These are phyloP conservation scores for Cutaneotrichosporon sp. DNA, from an alignment of 1,284 basidiomycete genomes.

Conservation along the genomic window DNA sequence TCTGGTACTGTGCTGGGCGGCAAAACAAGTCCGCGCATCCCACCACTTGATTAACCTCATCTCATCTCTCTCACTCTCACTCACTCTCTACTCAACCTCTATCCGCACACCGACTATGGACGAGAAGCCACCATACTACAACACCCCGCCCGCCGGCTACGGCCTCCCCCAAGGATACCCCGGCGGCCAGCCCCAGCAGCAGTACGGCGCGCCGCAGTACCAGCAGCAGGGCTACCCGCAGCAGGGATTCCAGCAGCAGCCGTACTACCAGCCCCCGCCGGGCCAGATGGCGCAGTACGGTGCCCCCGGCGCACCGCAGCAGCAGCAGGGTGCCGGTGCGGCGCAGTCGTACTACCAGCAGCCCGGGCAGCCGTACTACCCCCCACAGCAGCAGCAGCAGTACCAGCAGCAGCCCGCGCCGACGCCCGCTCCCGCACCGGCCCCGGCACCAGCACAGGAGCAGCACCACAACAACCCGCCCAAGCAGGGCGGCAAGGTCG, in stretches of 20 bases:
- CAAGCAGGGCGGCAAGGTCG: conserved; percentile 9
- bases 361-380: not conserved
- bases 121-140: not conserved
- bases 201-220: not conserved
- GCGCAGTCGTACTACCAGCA: conserved; percentile 6
- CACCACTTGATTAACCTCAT: no score
- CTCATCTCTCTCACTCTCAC: no score
- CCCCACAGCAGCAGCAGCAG: not conserved
- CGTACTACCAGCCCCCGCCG: conserved; percentile 8
- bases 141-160: not conserved
- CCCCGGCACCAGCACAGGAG: conserved; percentile 3
- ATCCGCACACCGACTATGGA: no score
- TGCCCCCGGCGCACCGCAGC: no score
- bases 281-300: conserved; percentile 3
- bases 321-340: not conserved
- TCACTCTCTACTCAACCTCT: no score
- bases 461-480: conserved; percentile 11
- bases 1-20: no score
- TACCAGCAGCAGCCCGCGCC: not conserved
- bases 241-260: conserved; percentile 2
- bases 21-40: not conserved
- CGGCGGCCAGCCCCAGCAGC: conserved; percentile 6
- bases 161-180: not conserved
- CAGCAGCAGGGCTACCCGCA: no score
- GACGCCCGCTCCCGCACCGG: not conserved